Evolutionary conservation across 371 early-diverging fungal species (phyloP), one percentile per base, ranked within the genome.

Genomic region (Rhizopus arrhizus): DNA sequence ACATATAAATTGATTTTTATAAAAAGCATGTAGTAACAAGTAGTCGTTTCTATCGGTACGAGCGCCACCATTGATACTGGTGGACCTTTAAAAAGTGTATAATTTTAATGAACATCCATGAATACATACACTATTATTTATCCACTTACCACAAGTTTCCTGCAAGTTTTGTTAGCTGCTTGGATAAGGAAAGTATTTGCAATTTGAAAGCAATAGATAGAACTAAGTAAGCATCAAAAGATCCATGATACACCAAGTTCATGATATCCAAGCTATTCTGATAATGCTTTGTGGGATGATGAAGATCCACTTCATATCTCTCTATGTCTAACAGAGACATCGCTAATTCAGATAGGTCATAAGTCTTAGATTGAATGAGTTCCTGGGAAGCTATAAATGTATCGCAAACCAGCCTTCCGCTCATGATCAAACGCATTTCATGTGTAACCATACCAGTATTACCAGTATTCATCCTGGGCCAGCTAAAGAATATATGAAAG

Each of bases 41-140:
- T 87, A 96, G 72, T 99, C 99, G 70, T 97, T 99, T 40, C 99
- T 86, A 60, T 99, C 98, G 4, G 96, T 91, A 32, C 97, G 85
- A 22, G 87, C 11, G 8, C 43, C 91, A 16, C 97, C 97, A 42
- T 85, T 79, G 67, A 95, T 77, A 3, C 95, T 94, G 55, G 87
- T 82, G 2, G 89, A 73, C 58, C 57, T 56, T 40, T 31, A 22
- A 48, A 49, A 42, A 42, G 45, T 10, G 40, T 40, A 13, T 13
- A 43, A 35, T 42, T 7, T n/a, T 42, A 22, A 22, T 22, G 22
- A 22, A 22, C 22, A 22, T 22, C 22, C 22, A 22, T 22, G 22
- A 2, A 22, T 22, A 22, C 22, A 22, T 22, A 22, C 22, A 22
- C 2, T 22, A 22, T 22, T 22, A 22, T 22, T n/a, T 40, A 22